Evolutionary conservation across 2,329 filamentous ascomycete species (phyloP), one percentile per base, ranked within the genome.

Genomic region (Xylariaceae sp.): DNA sequence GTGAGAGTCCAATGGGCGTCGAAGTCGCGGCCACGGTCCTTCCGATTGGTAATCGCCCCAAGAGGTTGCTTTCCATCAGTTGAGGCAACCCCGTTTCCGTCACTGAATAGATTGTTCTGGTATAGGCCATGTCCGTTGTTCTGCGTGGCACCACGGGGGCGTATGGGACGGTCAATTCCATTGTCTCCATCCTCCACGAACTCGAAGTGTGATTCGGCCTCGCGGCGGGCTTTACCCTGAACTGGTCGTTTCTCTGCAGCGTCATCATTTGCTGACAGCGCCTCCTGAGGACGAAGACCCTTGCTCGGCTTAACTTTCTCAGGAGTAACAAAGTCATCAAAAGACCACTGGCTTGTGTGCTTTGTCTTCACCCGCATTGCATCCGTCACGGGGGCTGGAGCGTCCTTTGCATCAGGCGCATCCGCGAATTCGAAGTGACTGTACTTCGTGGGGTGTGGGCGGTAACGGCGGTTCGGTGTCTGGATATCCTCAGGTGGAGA

Each of bases 301-400:
- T 88, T 89, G 51, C 80, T 76, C 3, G 82, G 80, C 52, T 84
- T 78, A 30, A 76, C 66, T 79, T 96, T 96, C 65, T 88, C 82
- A 0, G 93, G 93, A 0, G 92, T 96, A 13, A 79, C 78, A 68
- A 96, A 96, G 75, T 96, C 92, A 62, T 90, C 85, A 73, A 97
- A 97, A 53, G 86, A 85, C 92, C 93, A 97, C 63, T 90, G 87
- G 64, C 86, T 86, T 60, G 81, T 78, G 71, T 90, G 87, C 76
- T 88, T 90, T 57, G 80, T 78, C 69, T 80, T 82, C 56, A 80
- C 73, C 17, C 79, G 72, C 18, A 75, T 70, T 2, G 74, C 66
- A 55, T 73, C 76, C n/a, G 76, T 71, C 63, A 77, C 69, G 11
- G 79, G 76, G 15, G 73, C 73, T 13, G 79, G 76, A 15, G 73